Percentiles rank a stretch among this genome's conserved stretches.
Evolutionary conservation across 2,329 filamentous ascomycete species (phyloP).

Genomic region (Aspergillus pseudonomiae): DNA sequence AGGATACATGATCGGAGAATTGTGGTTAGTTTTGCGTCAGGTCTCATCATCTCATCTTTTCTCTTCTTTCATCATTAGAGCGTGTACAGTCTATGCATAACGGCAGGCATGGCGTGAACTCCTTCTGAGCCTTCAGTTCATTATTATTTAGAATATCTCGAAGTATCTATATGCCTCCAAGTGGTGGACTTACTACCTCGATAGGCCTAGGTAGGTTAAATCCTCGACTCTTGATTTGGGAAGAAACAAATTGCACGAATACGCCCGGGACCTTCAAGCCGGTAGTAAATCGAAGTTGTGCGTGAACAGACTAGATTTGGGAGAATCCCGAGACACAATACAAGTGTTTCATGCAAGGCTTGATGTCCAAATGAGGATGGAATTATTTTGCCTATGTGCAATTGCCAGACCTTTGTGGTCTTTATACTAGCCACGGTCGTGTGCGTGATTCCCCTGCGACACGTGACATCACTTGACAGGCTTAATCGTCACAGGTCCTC

Average conservation of each 20-base stretch:
- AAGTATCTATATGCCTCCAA: not conserved
- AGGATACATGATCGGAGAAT: conserved; percentile 34
- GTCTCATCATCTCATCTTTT: conserved; percentile 27
- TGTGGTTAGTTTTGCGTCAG: conserved; percentile 28
- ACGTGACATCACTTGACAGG: conserved; percentile 16
- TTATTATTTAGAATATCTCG: conserved; percentile 14
- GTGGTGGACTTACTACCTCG: not conserved
- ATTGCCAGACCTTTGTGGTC: not conserved
- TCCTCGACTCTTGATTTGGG: not conserved
- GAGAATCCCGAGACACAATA: not conserved
- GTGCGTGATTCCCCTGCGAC: not conserved
- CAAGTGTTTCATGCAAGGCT: not conserved
- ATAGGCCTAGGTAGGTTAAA: not conserved
- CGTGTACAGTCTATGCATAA: conserved; percentile 45
- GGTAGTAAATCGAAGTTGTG: not conserved
- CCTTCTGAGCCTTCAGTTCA: conserved; percentile 26
- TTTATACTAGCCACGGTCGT: not conserved
- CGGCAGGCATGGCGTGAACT: conserved; percentile 36
- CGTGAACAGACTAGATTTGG: not conserved
- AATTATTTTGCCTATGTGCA: not conserved
- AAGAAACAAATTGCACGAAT: too few species aligned
- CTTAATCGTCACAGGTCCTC: conserved; percentile 2
- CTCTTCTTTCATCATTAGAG: conserved; percentile 31
- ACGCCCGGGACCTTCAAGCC: not conserved
- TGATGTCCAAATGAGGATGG: not conserved